phyloP scores from a whole-genome alignment of 1,139 yeast species.

The Yamadazyma diddensiae region DNA sequence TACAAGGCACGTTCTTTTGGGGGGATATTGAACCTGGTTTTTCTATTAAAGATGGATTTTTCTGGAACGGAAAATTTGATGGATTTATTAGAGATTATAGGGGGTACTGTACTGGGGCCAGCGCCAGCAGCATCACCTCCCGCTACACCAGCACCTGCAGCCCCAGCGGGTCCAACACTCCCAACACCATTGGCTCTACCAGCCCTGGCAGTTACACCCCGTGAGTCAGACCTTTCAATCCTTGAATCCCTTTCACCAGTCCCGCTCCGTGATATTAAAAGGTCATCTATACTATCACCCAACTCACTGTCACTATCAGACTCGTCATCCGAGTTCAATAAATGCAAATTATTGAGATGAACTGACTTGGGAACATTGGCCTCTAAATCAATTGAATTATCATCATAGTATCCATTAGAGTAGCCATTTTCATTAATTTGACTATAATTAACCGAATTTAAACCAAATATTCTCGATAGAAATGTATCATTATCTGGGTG shows the following conservation, averaged over 20 bases:
- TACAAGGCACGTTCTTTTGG: slow-evolving; percentile 83
- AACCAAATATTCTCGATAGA: slow-evolving; percentile 54
- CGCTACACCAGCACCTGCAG: neutral
- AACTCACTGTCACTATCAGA: slow-evolving; percentile 4
- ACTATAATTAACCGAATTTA: slow-evolving; percentile 48
- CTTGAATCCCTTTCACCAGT: neutral
- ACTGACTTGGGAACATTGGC: slow-evolving; percentile 11
- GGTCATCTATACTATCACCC: slow-evolving; percentile 3
- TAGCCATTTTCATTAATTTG: slow-evolving; percentile 27
- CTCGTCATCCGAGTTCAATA: slow-evolving; percentile 12
- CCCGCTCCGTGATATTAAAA: slow-evolving; percentile 10
- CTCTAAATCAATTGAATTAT: slow-evolving; percentile 18
- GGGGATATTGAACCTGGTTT: slow-evolving; percentile 29
- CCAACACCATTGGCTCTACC: neutral
- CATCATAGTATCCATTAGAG: slow-evolving; percentile 31
- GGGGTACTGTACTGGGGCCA: neutral
- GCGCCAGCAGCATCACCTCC: neutral
- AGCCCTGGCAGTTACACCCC: neutral
- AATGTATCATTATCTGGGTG: slow-evolving; percentile 40
- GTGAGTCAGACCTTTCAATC: neutral
- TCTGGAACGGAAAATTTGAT: slow-evolving; percentile 14
- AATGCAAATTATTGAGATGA: slow-evolving; percentile 7
- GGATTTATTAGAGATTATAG: slow-evolving; percentile 4
- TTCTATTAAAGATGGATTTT: slow-evolving; percentile 12
- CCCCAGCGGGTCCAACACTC: neutral